These are phyloP conservation scores for Pseudogymnoascus sp. DNA, from an alignment of 2,329 filamentous ascomycete genomes.

Conservation along the genomic window DNA sequence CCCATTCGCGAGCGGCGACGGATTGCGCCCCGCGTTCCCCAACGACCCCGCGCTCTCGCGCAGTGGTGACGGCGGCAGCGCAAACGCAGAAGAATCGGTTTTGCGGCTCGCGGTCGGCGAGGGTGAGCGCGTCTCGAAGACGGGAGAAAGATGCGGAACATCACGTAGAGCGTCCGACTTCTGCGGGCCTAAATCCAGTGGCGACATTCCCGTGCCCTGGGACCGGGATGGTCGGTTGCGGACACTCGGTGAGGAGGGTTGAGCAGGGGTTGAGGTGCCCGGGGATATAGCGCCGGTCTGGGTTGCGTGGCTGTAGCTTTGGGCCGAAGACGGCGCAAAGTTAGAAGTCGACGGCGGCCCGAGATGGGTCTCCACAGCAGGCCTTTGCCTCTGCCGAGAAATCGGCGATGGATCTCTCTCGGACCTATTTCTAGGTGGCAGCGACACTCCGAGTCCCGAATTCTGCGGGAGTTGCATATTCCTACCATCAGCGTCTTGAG, in stretches of 20 bases:
- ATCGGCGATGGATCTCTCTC: background rate
- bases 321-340: background rate
- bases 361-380: background rate
- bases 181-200: background rate
- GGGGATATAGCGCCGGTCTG: background rate
- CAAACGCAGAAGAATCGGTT: conserved; percentile 34
- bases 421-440: background rate
- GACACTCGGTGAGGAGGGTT: background rate
- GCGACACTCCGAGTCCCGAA: background rate
- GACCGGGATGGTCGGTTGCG: background rate
- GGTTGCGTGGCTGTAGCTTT: background rate
- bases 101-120: conserved; percentile 57
- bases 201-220: background rate
- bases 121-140: conserved; percentile 65
- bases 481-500: background rate
- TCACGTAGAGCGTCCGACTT: background rate
- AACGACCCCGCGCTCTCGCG: conserved; percentile 15
- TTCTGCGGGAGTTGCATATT: background rate
- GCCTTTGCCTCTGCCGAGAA: background rate
- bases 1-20: conserved; percentile 21
- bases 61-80: conserved; percentile 11
- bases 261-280: background rate
- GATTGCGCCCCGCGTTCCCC: conserved; percentile 32
- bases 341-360: background rate
- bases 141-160: conserved; percentile 55